Conservation (phyloP, 83 land plant genomes). For the Thuja plicata region DNA sequence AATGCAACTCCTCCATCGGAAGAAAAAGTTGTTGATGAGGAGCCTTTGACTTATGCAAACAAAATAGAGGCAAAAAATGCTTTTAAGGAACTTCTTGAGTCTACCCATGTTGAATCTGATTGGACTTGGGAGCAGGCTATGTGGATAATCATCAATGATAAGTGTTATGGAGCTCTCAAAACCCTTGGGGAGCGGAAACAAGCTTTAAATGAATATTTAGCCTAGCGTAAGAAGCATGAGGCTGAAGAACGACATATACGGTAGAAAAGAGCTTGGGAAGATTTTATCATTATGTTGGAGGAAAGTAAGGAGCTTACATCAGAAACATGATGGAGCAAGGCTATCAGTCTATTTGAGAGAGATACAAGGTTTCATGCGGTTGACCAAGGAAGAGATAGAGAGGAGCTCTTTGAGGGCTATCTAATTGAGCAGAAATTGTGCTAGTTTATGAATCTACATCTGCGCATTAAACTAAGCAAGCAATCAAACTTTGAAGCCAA, state of each 20-base stretch:
- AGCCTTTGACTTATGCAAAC: conserved; percentile 74
- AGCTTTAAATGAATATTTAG: conserved; percentile 98
- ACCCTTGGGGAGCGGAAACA: conserved; percentile 96
- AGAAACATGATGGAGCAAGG: conserved; percentile 91
- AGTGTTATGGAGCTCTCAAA: conserved; percentile 91
- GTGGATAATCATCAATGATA: conserved; percentile 92
- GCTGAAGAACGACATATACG: conserved; percentile 82
- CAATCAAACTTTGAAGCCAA: too few relatives aligned
- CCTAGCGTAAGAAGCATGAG: too few relatives aligned
- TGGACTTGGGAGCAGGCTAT: conserved; percentile 99
- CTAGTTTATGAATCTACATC: too few relatives aligned
- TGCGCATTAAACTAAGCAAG: too few relatives aligned
- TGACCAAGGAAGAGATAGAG: conserved; percentile 82
- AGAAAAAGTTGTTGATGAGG: conserved; percentile 81
- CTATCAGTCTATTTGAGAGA: conserved; percentile 72
- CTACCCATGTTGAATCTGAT: conserved; percentile 90
- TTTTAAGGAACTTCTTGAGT: conserved; percentile 82
- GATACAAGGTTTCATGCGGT: conserved; percentile 95
- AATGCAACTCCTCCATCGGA: conserved; percentile 62
- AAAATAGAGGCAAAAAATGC: conserved; percentile 96
- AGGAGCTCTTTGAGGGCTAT: conserved; percentile 88
- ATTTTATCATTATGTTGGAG: conserved; percentile 87
- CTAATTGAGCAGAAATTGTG: too few relatives aligned
- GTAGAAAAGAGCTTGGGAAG: conserved; percentile 88
- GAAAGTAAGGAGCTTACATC: conserved; percentile 94